phyloP scores from a whole-genome alignment of 495 filamentous ascomycete genomes.

The Trichoderma erinaceum region DNA sequence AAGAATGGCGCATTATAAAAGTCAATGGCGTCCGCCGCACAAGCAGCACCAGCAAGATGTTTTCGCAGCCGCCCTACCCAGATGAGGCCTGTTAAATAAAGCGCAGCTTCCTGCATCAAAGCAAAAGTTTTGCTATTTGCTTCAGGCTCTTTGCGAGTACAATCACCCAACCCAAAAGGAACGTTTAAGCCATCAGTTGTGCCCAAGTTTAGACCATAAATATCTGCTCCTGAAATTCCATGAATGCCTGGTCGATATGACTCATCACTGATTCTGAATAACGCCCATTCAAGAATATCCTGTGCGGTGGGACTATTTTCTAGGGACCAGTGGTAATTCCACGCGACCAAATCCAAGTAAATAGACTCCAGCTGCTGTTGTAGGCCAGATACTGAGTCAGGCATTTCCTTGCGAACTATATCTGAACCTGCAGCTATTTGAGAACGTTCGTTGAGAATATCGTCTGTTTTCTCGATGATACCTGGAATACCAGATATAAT shows the following conservation, averaged over 20 bases:
- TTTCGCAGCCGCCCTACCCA: slow-evolving; percentile 8
- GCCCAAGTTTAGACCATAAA: slow-evolving; percentile 9
- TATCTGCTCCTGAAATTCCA: slow-evolving; percentile 3
- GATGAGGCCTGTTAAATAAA: not conserved
- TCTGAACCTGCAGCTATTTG: not conserved
- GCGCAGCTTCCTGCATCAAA: not conserved
- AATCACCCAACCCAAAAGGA: not conserved
- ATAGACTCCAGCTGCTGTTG: not conserved
- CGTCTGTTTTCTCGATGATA: slow-evolving; percentile 1
- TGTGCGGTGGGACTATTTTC: not conserved
- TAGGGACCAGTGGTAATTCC: not conserved
- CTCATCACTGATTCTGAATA: slow-evolving; percentile 7
- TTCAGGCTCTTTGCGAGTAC: not conserved
- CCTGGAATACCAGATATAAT: slow-evolving; percentile 5
- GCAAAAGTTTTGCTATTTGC: not conserved
- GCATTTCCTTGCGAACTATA: not conserved
- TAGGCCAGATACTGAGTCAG: not conserved
- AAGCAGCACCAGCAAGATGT: slow-evolving; percentile 11
- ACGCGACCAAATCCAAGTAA: not conserved
- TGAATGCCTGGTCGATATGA: slow-evolving; percentile 14
- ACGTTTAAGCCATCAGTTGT: not conserved
- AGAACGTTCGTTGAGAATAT: not conserved
- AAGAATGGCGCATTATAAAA: slow-evolving; percentile 13
- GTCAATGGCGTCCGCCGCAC: slow-evolving; percentile 5
- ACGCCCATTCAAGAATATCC: slow-evolving; percentile 6